Conservation (phyloP, 208 protist genomes). For the Herpetomonas muscarum region DNA sequence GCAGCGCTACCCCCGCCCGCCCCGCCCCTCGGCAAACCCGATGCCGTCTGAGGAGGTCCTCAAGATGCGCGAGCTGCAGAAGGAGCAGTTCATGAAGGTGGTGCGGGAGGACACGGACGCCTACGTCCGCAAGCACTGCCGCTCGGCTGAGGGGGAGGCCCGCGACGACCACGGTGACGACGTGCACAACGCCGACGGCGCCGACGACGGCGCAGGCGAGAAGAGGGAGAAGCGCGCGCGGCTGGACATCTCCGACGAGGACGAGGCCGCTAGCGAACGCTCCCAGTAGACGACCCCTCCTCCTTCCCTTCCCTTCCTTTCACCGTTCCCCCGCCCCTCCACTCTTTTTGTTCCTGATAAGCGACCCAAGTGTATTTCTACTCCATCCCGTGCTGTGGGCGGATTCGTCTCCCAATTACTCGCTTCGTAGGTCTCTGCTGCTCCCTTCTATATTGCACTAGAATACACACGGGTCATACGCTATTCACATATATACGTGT, state of each 20-base stretch:
- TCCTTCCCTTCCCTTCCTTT: no score
- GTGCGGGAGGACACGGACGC: constrained; percentile 64
- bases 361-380: no score
- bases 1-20: constrained; percentile 5
- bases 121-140: constrained; percentile 67
- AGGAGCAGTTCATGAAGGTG: constrained; percentile 78
- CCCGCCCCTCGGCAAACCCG: constrained; percentile 42
- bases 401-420: no score
- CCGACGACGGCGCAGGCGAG: constrained; percentile 14
- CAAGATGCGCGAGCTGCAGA: constrained; percentile 77
- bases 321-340: not conserved
- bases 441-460: no score
- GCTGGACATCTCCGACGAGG: not conserved
- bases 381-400: no score
- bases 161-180: constrained; percentile 22
- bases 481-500: no score
- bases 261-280: constrained; percentile 9
- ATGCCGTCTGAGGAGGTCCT: constrained; percentile 50
- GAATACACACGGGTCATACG: no score
- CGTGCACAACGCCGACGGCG: constrained; percentile 9
- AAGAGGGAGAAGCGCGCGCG: constrained; percentile 11
- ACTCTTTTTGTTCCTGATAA: no score
- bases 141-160: constrained; percentile 33
- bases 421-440: no score
- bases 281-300: no score